These are phyloP conservation scores for Sanghuangporus sanghuang DNA, from an alignment of 1,284 basidiomycete genomes.

Conservation along the genomic window DNA sequence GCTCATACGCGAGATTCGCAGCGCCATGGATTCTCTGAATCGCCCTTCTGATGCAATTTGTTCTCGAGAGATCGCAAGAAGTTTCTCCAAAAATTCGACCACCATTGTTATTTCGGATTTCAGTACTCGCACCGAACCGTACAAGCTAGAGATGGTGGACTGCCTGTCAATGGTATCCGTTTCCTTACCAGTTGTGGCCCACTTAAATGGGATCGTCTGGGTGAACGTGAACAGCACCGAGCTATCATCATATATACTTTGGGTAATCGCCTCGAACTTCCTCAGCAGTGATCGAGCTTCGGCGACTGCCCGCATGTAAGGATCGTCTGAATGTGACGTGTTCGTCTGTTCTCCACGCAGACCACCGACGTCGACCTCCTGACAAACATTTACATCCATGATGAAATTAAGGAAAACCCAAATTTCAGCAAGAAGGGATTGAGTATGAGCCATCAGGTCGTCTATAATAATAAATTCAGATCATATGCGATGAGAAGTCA, in stretches of 20 bases:
- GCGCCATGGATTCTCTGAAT: constrained; percentile 67
- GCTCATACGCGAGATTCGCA: constrained; percentile 66
- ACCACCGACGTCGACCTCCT: constrained; percentile 74
- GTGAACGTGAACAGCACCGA: constrained; percentile 49
- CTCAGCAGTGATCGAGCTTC: constrained; percentile 62
- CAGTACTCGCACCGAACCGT: constrained; percentile 6
- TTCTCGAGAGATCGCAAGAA: constrained; percentile 9
- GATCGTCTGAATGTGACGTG: constrained; percentile 34
- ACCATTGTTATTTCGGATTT: constrained; percentile 5
- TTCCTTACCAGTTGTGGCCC: constrained; percentile 24
- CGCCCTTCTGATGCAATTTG: constrained; percentile 49
- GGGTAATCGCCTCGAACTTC: constrained; percentile 59
- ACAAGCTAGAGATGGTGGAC: constrained; percentile 35
- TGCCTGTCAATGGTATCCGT: constrained; percentile 12
- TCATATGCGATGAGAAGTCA: not conserved
- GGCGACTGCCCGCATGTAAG: constrained; percentile 59
- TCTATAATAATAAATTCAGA: constrained; percentile 1
- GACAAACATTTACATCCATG: constrained; percentile 68
- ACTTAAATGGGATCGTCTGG: constrained; percentile 44
- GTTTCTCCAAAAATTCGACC: constrained; percentile 8
- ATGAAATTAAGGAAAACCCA: constrained; percentile 52
- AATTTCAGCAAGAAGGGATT: constrained; percentile 46
- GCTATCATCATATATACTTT: constrained; percentile 69
- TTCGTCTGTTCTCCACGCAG: constrained; percentile 43
- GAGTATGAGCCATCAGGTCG: constrained; percentile 20